Conservation (phyloP, 306 rosid species). For the Oxytropis ochrocephala region DNA sequence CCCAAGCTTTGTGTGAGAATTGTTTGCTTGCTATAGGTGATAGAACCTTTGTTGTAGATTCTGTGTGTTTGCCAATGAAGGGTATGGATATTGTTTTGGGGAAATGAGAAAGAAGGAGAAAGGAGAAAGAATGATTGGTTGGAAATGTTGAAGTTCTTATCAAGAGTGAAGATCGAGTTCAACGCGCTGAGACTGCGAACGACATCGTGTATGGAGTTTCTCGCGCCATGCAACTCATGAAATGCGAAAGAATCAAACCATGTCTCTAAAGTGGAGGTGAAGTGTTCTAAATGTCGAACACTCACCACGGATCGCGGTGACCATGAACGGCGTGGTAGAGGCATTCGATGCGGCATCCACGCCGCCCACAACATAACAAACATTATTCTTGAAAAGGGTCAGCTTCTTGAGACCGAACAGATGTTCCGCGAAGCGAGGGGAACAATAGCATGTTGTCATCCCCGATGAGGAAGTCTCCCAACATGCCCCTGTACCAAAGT, state of each 20-base stretch:
- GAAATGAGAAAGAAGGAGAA: no score
- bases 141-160: conserved; percentile 73
- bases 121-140: background rate
- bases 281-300: conserved; percentile 74
- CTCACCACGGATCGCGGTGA: conserved; percentile 77
- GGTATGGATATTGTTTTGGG: no score
- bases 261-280: conserved; percentile 66
- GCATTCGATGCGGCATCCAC: conserved; percentile 72
- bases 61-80: no score
- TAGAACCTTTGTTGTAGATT: no score
- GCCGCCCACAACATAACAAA: conserved; percentile 56
- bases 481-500: conserved; percentile 60
- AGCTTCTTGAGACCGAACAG: conserved; percentile 62
- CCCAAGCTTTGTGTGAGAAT: no score
- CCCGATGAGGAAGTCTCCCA: conserved; percentile 61
- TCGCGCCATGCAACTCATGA: conserved; percentile 87
- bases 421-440: conserved; percentile 85
- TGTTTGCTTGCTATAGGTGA: no score
- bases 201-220: conserved; percentile 86
- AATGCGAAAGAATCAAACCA: conserved; percentile 90
- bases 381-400: conserved; percentile 83
- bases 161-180: conserved; percentile 78
- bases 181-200: conserved; percentile 82
- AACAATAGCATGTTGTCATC: conserved; percentile 73
- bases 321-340: conserved; percentile 75